phyloP scores from a whole-genome alignment of 1,284 basidiomycete species.

The Peniophora sp. region DNA sequence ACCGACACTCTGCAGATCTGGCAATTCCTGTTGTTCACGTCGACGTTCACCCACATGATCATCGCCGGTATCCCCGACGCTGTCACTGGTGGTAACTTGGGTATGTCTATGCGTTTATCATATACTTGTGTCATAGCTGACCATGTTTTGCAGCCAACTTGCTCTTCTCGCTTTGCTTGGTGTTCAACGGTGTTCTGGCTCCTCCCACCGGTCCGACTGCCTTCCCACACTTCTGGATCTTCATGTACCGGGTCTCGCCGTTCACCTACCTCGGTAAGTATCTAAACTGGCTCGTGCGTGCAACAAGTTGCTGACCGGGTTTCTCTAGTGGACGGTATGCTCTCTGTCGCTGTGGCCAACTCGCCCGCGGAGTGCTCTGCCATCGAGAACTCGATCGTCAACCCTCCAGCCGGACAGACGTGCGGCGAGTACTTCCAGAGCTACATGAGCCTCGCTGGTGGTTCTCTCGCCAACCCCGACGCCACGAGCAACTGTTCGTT shows the following conservation, averaged over 20 bases:
- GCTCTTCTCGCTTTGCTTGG: neutral
- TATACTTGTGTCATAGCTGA: slow-evolving; percentile 4
- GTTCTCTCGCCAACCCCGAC: slow-evolving; percentile 58
- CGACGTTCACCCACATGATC: slow-evolving; percentile 6
- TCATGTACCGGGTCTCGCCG: slow-evolving; percentile 33
- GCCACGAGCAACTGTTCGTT: slow-evolving; percentile 26
- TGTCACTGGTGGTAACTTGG: slow-evolving; percentile 1
- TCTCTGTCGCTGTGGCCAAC: slow-evolving; percentile 15
- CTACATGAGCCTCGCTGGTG: slow-evolving; percentile 47
- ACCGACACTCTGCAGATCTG: neutral
- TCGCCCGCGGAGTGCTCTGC: slow-evolving; percentile 39
- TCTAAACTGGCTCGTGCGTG: neutral
- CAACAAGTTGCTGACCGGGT: neutral
- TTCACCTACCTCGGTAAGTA: slow-evolving; percentile 27
- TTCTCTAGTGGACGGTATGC: slow-evolving; percentile 8
- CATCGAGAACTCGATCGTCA: slow-evolving; percentile 43
- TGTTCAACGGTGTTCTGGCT: neutral
- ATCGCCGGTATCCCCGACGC: slow-evolving; percentile 2
- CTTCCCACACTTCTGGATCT: slow-evolving; percentile 9
- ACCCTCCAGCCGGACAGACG: slow-evolving; percentile 52
- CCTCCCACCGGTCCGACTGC: neutral
- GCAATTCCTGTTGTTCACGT: slow-evolving; percentile 4
- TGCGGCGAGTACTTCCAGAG: slow-evolving; percentile 48
- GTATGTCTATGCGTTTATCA: neutral
- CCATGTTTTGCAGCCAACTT: slow-evolving; percentile 16